Conservation (phyloP, 1,284 basidiomycete genomes). For the Apiotrichum laibachii region DNA sequence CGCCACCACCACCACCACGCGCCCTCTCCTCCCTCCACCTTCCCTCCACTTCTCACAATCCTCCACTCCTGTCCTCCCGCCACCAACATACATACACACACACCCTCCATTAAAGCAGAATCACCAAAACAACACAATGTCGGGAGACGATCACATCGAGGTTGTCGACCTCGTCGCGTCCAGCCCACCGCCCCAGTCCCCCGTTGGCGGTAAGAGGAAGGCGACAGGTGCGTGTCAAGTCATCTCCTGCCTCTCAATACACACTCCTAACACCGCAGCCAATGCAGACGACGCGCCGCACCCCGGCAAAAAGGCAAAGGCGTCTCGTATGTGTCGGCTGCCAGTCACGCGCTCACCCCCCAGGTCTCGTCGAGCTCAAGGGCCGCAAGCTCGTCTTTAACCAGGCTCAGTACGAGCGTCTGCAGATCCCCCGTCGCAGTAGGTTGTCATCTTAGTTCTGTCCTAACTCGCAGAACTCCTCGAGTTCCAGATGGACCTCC, state of each 20-base stretch:
- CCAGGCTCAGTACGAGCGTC: conserved; percentile 15
- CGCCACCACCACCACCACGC: not conserved
- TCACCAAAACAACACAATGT: not conserved
- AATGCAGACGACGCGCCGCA: not conserved
- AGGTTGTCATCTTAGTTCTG: conserved; percentile 9
- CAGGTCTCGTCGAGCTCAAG: conserved; percentile 31
- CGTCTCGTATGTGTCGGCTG: not conserved
- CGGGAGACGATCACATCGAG: not conserved
- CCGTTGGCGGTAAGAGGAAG: conserved; percentile 14
- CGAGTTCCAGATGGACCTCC: conserved; percentile 22
- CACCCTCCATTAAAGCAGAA: no score
- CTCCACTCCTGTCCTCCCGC: no score
- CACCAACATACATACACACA: no score
- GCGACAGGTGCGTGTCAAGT: conserved; percentile 4
- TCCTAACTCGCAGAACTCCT: not conserved
- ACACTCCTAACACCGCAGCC: not conserved
- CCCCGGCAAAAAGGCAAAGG: conserved; percentile 9
- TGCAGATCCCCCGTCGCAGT: conserved; percentile 25
- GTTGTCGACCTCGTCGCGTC: conserved; percentile 13
- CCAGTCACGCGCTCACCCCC: conserved; percentile 24
- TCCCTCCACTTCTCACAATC: no score
- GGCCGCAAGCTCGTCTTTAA: conserved; percentile 31
- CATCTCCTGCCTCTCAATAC: no score
- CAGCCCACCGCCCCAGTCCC: not conserved
- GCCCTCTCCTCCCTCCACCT: no score